Conservation (phyloP, 2,329 filamentous ascomycete species). For the Harringtonia lauricola region DNA sequence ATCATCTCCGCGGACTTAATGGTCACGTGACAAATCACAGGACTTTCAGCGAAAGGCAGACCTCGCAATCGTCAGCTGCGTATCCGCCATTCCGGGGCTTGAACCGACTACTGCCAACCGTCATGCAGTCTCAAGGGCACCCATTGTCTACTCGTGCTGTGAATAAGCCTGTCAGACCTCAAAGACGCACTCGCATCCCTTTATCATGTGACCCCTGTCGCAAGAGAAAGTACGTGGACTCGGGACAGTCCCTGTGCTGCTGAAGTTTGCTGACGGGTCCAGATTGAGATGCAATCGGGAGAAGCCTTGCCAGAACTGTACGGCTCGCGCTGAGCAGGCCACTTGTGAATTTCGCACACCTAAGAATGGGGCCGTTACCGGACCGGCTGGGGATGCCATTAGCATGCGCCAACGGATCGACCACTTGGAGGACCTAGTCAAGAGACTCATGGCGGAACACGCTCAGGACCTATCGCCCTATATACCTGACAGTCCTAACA, state of each 20-base stretch:
- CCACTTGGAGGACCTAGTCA: conserved; percentile 1
- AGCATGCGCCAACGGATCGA: conserved; percentile 1
- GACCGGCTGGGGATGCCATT: neutral
- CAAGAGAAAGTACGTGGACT: neutral
- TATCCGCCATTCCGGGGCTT: too few relatives aligned
- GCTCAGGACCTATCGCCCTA: neutral
- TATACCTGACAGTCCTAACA: neutral
- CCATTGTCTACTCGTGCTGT: neutral
- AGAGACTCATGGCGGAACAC: neutral
- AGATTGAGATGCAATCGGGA: conserved; percentile 1
- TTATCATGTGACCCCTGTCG: conserved; percentile 2
- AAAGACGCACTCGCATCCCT: neutral
- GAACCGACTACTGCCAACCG: too few relatives aligned
- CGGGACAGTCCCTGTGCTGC: neutral
- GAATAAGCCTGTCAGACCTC: neutral
- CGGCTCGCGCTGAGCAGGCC: neutral
- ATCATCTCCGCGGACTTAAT: conserved; percentile 1
- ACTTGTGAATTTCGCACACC: neutral
- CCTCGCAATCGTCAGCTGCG: too few relatives aligned
- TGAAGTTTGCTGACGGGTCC: neutral
- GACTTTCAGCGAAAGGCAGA: neutral
- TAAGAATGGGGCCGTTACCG: neutral
- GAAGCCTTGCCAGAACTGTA: conserved; percentile 1
- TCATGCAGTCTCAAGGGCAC: neutral
- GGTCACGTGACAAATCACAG: neutral